Percentiles rank a stretch among this genome's conserved stretches.
phyloP scores from a whole-genome alignment of 1,139 yeast genomes.

The Hemisphaericaspora xylofermentans region DNA sequence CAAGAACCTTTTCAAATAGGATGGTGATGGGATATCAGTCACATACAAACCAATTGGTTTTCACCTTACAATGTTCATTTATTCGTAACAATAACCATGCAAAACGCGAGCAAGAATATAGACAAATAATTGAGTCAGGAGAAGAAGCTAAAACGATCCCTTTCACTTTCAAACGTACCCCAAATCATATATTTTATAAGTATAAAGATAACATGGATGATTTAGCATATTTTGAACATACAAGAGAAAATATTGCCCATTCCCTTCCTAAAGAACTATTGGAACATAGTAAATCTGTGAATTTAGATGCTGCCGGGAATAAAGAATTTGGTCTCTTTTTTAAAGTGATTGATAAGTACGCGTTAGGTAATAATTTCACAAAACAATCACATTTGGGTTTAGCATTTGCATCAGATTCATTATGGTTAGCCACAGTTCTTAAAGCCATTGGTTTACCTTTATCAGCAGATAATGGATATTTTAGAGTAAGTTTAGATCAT shows the following conservation, averaged over 20 bases:
- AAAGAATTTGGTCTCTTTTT: slow-evolving; percentile 35
- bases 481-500: slow-evolving; percentile 45
- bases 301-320: slow-evolving; percentile 24
- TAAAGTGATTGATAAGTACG: slow-evolving; percentile 30
- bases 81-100: slow-evolving; percentile 28
- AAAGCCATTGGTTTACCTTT: slow-evolving; percentile 30
- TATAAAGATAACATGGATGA: slow-evolving; percentile 31
- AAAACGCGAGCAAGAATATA: slow-evolving; percentile 14
- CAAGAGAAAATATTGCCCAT: slow-evolving; percentile 34
- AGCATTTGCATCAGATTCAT: slow-evolving; percentile 21
- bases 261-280: slow-evolving; percentile 33
- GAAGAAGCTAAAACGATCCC: slow-evolving; percentile 23
- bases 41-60: slow-evolving; percentile 31
- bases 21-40: slow-evolving; percentile 35
- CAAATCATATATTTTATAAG: slow-evolving; percentile 32
- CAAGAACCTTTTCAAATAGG: slow-evolving; percentile 38
- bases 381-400: slow-evolving; percentile 16
- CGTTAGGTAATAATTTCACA: slow-evolving; percentile 24
- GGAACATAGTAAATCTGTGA: slow-evolving; percentile 18
- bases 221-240: slow-evolving; percentile 26
- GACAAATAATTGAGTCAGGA: slow-evolving; percentile 10
- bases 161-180: slow-evolving; percentile 29
- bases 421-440: slow-evolving; percentile 26
- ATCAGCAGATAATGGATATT: slow-evolving; percentile 22
- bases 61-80: slow-evolving; percentile 36